A percentile compares a stretch with the other conserved stretches of the same genome.
Evolutionary conservation across 768 basidiomycete genomes (phyloP).

Genomic region (Boletus speciosus): DNA sequence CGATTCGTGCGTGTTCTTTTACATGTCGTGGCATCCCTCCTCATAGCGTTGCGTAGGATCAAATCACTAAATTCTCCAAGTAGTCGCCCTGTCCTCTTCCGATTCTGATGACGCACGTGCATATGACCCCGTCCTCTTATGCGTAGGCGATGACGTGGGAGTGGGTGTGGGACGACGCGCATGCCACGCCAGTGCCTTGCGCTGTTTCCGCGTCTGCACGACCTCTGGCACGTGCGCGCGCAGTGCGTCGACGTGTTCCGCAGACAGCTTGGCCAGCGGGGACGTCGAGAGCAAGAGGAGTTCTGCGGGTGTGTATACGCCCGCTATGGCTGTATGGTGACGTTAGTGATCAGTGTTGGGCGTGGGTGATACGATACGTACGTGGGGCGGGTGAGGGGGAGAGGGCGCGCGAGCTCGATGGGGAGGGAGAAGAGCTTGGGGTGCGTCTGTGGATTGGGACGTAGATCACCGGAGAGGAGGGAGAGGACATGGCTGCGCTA

Average conservation of each 20-base stretch:
- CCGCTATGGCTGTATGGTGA: neutral
- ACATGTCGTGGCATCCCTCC: neutral
- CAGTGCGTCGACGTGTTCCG: conserved; percentile 3
- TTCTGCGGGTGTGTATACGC: conserved; percentile 26
- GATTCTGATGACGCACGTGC: conserved; percentile 11
- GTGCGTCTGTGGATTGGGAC: conserved; percentile 41
- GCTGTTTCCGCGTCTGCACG: conserved; percentile 23
- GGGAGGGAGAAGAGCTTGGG: conserved; percentile 1
- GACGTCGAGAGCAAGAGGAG: conserved; percentile 24
- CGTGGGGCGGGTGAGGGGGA: conserved; percentile 1
- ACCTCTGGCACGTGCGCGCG: conserved; percentile 26
- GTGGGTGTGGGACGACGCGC: neutral
- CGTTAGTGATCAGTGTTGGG: neutral
- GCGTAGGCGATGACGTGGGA: neutral
- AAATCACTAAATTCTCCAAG: conserved; percentile 11
- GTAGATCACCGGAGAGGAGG: conserved; percentile 28
- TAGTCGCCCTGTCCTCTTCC: conserved; percentile 14
- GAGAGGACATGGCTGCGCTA: conserved; percentile 23
- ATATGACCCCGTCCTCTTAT: conserved; percentile 1
- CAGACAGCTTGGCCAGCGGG: conserved; percentile 16
- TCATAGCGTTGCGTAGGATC: neutral
- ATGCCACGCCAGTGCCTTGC: conserved; percentile 25
- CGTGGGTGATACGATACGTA: neutral
- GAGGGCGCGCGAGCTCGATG: conserved; percentile 7
- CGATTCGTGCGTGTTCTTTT: neutral